These are phyloP conservation scores for Grammothele lineata DNA, from an alignment of 768 basidiomycete genomes.

Conservation along the genomic window DNA sequence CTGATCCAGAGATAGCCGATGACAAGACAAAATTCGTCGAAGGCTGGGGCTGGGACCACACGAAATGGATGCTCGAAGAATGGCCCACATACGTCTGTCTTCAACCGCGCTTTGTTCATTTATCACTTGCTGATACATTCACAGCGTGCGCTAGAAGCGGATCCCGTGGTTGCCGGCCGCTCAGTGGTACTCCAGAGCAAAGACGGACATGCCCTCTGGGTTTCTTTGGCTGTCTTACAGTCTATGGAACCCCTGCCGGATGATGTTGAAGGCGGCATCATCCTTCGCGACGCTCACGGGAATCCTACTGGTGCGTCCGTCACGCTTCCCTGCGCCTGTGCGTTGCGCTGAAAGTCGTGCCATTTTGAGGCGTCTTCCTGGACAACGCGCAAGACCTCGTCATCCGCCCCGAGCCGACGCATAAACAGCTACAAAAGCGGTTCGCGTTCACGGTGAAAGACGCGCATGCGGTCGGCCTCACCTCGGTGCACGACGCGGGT, in stretches of 20 bases:
- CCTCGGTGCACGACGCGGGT: slow-evolving; percentile 85
- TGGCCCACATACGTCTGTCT: slow-evolving; percentile 68
- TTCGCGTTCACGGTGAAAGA: slow-evolving; percentile 63
- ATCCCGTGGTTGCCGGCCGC: slow-evolving; percentile 62
- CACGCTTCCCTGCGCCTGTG: slow-evolving; percentile 4
- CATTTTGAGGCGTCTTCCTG: slow-evolving; percentile 57
- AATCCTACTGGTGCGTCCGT: slow-evolving; percentile 60
- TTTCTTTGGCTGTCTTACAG: slow-evolving; percentile 59
- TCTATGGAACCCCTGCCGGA: slow-evolving; percentile 60
- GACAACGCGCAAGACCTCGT: slow-evolving; percentile 86
- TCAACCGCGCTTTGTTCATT: background rate
- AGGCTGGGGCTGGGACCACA: slow-evolving; percentile 93
- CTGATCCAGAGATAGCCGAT: slow-evolving; percentile 49
- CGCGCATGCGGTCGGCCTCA: slow-evolving; percentile 69
- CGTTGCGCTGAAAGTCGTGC: background rate
- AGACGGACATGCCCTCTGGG: slow-evolving; percentile 89
- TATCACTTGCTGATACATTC: background rate
- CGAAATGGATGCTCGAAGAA: slow-evolving; percentile 52
- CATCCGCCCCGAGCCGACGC: slow-evolving; percentile 56
- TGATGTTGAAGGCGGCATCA: slow-evolving; percentile 73
- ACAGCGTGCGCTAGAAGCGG: slow-evolving; percentile 69
- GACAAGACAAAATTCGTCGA: slow-evolving; percentile 62
- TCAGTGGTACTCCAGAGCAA: slow-evolving; percentile 79
- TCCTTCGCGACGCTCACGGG: slow-evolving; percentile 63
- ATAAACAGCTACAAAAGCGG: slow-evolving; percentile 54